Percentiles rank a stretch among this genome's conserved stretches.
phyloP scores from a whole-genome alignment of 1,139 yeast species.

The Protomyces gravidus region DNA sequence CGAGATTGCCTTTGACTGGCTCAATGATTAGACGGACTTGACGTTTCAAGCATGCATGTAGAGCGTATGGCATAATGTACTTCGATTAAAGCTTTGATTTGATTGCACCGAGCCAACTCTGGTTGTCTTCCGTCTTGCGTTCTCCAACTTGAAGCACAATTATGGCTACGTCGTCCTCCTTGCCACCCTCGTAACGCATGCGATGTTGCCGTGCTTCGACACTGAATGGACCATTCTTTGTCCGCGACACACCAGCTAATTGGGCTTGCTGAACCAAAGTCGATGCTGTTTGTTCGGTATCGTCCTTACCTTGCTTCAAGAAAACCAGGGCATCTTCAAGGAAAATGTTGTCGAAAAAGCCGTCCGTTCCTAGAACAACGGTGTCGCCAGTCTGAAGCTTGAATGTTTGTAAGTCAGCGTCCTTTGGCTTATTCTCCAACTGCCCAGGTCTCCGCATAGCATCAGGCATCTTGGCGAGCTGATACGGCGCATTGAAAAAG shows the following conservation, averaged over 20 bases:
- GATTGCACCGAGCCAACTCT: neutral
- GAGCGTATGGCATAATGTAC: too few species aligned
- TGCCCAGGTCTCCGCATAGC: constrained; percentile 52
- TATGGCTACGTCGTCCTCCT: constrained; percentile 22
- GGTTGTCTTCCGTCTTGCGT: neutral
- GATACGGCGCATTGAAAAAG: constrained; percentile 83
- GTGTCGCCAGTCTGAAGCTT: constrained; percentile 63
- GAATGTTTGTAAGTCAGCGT: constrained; percentile 45
- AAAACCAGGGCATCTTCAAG: constrained; percentile 63
- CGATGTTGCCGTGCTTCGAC: constrained; percentile 21
- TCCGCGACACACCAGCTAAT: constrained; percentile 3
- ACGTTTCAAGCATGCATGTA: too few species aligned
- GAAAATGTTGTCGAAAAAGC: constrained; percentile 80
- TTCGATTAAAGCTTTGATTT: neutral
- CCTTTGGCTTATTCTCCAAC: constrained; percentile 52
- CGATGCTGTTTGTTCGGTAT: constrained; percentile 5
- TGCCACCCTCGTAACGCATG: constrained; percentile 25
- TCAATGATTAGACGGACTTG: too few species aligned
- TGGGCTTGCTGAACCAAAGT: constrained; percentile 8
- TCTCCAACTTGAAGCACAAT: constrained; percentile 7
- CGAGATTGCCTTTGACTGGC: neutral
- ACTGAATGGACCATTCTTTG: constrained; percentile 24
- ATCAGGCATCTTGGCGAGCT: constrained; percentile 76
- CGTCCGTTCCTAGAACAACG: constrained; percentile 85
- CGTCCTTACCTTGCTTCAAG: constrained; percentile 33